Base-by-base conservation (phyloP, 2,329 filamentous ascomycete genomes). In the Claviceps pusilla region DNA sequence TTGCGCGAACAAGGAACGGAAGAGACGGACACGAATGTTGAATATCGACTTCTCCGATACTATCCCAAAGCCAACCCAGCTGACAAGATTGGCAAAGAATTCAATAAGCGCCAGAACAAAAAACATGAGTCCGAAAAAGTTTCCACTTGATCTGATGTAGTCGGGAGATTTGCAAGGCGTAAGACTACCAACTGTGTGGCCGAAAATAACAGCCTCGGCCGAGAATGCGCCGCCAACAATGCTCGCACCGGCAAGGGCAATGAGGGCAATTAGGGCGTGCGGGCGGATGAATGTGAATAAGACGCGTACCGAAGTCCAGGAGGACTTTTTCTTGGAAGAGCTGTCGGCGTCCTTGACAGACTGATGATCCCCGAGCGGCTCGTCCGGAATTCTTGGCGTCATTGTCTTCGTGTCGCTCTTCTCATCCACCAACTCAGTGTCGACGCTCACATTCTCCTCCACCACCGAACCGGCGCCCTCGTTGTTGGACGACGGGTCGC, bases 1-100 rank as follows among this genome's bases (percentile, higher is more conserved):
- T 65, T 87, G 83, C 56, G 80, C 73, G 51, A 86, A 76, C 1
- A 87, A 67, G 0, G 83, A 79, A 2, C 80, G 76, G 63, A 87
- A 79, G 0, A 80, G 83, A 1, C 84, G 66, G 2, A 84, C 76
- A 52, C 83, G 75, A 10, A 85, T 76, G 48, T 73, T 76, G 64
- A 81, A 83, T 1, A 87, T 71, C 1, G 86, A 68, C 57, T 82
- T 79, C 63, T 88, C 83, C 0, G 83, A 78, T 9, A 70, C 57
- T 37, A 64, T 64, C 7, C 70, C 67, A 69, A 79, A 78, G 29
- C 69, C 67, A 1, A 71, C 73, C 62, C 71, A 72, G 48, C 78
- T 82, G 33, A 74, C 69, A 16, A 79, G 64, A 59, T 84, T 83
- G 11, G 71, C 67, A 4, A 75, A 54, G 11, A 73, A 65, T 43